Evolutionary conservation across 176 grass and related monocot species (phyloP), one percentile per base, ranked within the genome.

Genomic region (Carex pumila): DNA sequence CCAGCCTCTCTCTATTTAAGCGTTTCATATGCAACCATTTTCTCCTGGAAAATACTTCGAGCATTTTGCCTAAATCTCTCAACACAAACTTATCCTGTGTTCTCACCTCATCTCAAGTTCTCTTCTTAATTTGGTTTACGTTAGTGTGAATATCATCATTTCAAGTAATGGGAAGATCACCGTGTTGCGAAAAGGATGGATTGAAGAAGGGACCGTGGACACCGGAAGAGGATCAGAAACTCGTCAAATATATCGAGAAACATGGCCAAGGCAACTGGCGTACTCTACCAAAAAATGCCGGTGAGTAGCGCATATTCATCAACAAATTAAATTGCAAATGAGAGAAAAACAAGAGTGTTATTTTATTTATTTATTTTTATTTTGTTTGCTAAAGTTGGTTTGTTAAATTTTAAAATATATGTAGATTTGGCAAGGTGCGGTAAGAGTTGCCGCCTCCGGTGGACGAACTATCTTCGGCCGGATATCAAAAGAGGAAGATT

Each of bases 401-500:
- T 41, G 10, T 2, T 31, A 59, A 50, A 49, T 41, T 47, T 32
- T 47, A 21, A 3, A 18, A 12, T 37, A 76, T 0, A 22, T 12
- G 62, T 85, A 99, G 96, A 84, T 30, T 81, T 99, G 1, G 87
- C 91, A 47, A 92, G 96, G 84, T 99, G 96, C 65, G 96, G 96
- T 36, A 99, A 99, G 93, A 99, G 96, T 71, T 99, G 96, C 89
- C 93, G 96, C 59, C 91, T 95, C 43, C 89, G 96, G 58, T 99
- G 93, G 96, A 95, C 88, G 1, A 99, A 99, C 83, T 99, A 99
- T 70, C 89, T 99, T 50, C 36, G 96, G 22, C 93, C 96, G 11
- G 96, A 99, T 84, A 99, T 99, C 83, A 99, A 99, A 65, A 88
- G 91, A 81, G 96, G 96, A 61, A 84, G 93, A 80, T 99, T 99